Evolutionary conservation across 352 stramenopile genomes (phyloP).

Genomic region (Phytophthora fragariae): DNA sequence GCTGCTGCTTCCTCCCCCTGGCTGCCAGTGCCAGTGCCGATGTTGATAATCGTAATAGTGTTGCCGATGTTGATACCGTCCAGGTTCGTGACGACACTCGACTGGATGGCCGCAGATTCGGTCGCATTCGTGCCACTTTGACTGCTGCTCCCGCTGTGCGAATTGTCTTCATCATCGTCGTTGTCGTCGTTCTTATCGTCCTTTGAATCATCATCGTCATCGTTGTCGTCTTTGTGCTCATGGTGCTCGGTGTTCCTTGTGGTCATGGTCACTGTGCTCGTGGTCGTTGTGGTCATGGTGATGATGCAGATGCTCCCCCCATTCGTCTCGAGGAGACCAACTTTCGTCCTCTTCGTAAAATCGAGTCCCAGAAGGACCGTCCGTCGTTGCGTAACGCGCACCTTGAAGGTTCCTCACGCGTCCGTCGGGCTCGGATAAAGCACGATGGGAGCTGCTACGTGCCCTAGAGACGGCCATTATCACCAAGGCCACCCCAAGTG

Average conservation of each 20-base stretch:
- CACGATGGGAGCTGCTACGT: background rate
- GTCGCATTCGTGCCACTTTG: constrained; percentile 11
- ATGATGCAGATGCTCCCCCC: background rate
- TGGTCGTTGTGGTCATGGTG: background rate
- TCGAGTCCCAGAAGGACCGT: background rate
- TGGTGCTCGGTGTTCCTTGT: constrained; percentile 2
- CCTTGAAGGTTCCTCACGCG: constrained; percentile 1
- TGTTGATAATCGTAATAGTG: constrained; percentile 49
- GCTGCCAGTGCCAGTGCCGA: constrained; percentile 27
- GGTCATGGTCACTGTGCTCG: background rate
- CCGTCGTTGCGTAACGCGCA: background rate
- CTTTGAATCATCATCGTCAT: constrained; percentile 5
- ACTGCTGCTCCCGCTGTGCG: background rate
- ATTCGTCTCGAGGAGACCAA: constrained; percentile 2
- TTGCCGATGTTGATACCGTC: constrained; percentile 52
- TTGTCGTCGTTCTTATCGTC: constrained; percentile 12
- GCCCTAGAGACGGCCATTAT: constrained; percentile 2
- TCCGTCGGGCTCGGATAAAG: background rate
- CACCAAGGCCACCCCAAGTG: constrained; percentile 7
- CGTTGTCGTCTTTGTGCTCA: constrained; percentile 5
- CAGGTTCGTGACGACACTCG: constrained; percentile 39
- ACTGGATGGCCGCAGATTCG: constrained; percentile 26
- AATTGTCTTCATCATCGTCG: constrained; percentile 4
- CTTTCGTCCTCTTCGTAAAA: background rate
- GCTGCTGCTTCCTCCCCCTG: background rate